Base-by-base conservation (phyloP, 306 rosid species). In the Neltuma alba region DNA sequence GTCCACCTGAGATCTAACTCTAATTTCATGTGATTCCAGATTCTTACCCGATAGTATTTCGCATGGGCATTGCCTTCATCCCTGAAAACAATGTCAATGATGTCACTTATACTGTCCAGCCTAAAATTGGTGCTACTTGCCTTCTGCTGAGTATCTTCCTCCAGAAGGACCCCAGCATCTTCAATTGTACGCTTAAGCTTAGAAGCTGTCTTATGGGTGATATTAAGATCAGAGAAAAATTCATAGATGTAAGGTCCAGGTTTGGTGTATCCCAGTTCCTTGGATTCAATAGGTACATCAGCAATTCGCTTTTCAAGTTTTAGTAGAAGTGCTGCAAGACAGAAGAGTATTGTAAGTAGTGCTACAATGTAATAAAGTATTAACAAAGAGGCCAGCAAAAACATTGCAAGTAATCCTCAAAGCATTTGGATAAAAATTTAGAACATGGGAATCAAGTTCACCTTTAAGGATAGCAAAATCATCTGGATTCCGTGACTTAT, bases 391-490 rank as follows among this genome's bases (percentile, higher is more conserved):
- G 61, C 76, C 16, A 81, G 33, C 45, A 47, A 67, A 72, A 79
- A 44, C 37, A 69, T 23, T 2, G 76, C 70, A 79, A 44, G 12
- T 72, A 76, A 60, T 71, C 55, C 52, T 33, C n/a, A 16, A 57
- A 81, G 70, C 61, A 71, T 80, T 52, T 33, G 57, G 44, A 72
- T 65, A 42, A 52, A 48, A 87, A 79, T 71, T 50, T 50, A 52
- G 44, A 45, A 33, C 68, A 79, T 48, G 38, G 77, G 15, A 64
- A 80, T 74, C 74, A 77, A 73, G 63, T 73, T 76, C 78, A 89
- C 97, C 99, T 94, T 86, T 89, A 70, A 94, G 99, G 77, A 94
- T 92, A 14, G 99, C 92, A 89, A 91, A 94, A 77, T 92, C 83
- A 80, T 94, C 97, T 28, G 97, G 93, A 81, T 89, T 87, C 7